phyloP scores from a whole-genome alignment of 176 grass and related monocot species.

The Raddia guianensis region DNA sequence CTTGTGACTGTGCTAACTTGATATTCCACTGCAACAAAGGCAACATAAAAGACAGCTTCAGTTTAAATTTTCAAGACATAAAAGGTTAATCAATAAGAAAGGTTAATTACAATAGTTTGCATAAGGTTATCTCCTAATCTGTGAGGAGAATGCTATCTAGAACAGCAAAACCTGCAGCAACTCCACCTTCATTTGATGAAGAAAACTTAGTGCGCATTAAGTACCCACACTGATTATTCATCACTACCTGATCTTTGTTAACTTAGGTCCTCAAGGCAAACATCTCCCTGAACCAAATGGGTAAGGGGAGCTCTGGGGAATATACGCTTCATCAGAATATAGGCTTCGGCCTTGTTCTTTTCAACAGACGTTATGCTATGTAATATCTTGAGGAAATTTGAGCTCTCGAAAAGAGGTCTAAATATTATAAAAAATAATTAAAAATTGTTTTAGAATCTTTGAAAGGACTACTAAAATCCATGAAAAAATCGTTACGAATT shows the following conservation, averaged over 20 bases:
- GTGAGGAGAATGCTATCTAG: constrained; percentile 82
- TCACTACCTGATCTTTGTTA: constrained; percentile 80
- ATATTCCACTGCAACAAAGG: constrained; percentile 36
- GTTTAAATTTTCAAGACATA: not conserved
- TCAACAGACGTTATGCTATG: too few relatives aligned
- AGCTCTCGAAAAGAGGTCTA: too few relatives aligned
- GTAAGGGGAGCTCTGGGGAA: constrained; percentile 70
- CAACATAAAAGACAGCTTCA: not conserved
- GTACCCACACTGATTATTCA: constrained; percentile 80
- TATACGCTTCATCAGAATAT: constrained; percentile 96
- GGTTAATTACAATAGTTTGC: not conserved
- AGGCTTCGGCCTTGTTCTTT: constrained; percentile 40
- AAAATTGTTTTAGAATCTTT: too few relatives aligned
- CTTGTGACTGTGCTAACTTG: not conserved
- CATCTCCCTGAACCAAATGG: constrained; percentile 71
- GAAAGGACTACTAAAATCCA: too few relatives aligned
- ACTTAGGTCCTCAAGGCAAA: constrained; percentile 58
- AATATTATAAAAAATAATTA: too few relatives aligned
- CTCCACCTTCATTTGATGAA: constrained; percentile 93
- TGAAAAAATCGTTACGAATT: too few relatives aligned
- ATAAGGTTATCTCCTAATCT: constrained; percentile 50
- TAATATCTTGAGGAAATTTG: too few relatives aligned
- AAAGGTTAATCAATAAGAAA: not conserved
- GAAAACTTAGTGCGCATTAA: constrained; percentile 95
- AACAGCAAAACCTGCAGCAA: constrained; percentile 92